Base-by-base conservation (phyloP, 306 rosid species). In the Trichosanthes cucumerina region DNA sequence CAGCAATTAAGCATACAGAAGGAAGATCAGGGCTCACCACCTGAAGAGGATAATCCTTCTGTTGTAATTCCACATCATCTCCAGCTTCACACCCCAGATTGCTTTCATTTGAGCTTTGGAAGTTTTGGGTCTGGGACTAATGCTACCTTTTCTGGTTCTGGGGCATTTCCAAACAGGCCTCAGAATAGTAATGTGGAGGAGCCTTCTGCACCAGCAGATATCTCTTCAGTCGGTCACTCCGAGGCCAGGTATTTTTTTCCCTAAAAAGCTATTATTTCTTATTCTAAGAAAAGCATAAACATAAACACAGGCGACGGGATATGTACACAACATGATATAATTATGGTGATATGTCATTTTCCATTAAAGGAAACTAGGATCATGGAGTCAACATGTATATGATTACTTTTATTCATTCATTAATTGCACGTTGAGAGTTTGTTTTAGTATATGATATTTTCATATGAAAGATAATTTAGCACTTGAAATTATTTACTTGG, bases 1-100 rank as follows among this genome's bases (percentile, higher is more conserved):
- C 90, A 91, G 85, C 97, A 91, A 58, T 84, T 96, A 68, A 86
- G 82, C 85, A 53, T 96, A 79, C 87, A 81, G 83, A 72, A 89
- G 31, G 92, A 96, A 50, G 96, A 89, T 83, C 87, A 75, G 52
- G 91, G 54, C 75, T 76, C 84, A 69, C 86, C 87, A 84, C 82
- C 91, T 65, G 93, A 91, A 79, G 98, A 92, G 78, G 93, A 88
- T 28, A 86, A 63, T 79, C 86, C 96, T 86, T 83, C 91, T 84
- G 97, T 96, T 54, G 87, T 96, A 58, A 96, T 96, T 86, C 99
- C 99, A 62, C 86, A 91, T 86, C 99, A 96, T 83, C 87, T 96
- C 43, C 99, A 91, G 79, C 86, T 89, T 34, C 99, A 96, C 86
- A 85, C 93, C 57, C 88, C 97, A n/a, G 99, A 93, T 56, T 93